Percentiles rank a stretch among this genome's conserved stretches.
Conservation (phyloP, 148 eudicot species). For the Camellia sinensis region DNA sequence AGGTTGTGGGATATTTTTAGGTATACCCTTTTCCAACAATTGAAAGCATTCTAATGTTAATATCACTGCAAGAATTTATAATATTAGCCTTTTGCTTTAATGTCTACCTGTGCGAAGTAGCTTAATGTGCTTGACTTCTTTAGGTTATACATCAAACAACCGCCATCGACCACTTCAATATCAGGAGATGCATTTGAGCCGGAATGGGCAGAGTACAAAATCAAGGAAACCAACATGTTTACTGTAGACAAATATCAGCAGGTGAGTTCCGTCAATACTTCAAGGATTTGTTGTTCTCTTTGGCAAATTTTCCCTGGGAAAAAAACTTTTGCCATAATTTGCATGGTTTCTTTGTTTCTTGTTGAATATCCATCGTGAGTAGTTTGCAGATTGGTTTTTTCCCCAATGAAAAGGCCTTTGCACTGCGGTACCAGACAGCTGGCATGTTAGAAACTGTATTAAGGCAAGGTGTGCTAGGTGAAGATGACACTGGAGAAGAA, state of each 20-base stretch:
- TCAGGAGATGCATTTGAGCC: conserved; percentile 50
- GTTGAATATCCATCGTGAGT: conserved; percentile 44
- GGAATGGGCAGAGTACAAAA: conserved; percentile 96
- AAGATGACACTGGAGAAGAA: conserved; percentile 95
- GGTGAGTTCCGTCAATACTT: conserved; percentile 43
- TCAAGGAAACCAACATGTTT: conserved; percentile 94
- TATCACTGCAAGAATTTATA: not conserved
- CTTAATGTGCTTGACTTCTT: conserved; percentile 11
- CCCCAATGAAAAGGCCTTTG: conserved; percentile 78
- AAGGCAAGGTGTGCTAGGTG: conserved; percentile 91
- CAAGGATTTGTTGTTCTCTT: not conserved
- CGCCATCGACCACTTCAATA: conserved; percentile 48
- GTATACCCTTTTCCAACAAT: not conserved
- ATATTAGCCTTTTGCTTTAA: not conserved
- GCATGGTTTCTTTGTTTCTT: conserved; percentile 10
- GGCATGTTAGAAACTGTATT: conserved; percentile 88
- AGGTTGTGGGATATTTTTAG: not conserved
- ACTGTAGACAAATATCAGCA: conserved; percentile 98
- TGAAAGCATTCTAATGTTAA: not conserved
- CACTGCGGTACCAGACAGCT: conserved; percentile 90
- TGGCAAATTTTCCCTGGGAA: not conserved
- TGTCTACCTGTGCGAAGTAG: not conserved
- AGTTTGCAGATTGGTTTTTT: conserved; percentile 92
- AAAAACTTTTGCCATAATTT: not conserved
- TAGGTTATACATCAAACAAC: conserved; percentile 87